phyloP scores from a whole-genome alignment of 2,329 filamentous ascomycete species.

The Pyrenophora tritici-repentis region DNA sequence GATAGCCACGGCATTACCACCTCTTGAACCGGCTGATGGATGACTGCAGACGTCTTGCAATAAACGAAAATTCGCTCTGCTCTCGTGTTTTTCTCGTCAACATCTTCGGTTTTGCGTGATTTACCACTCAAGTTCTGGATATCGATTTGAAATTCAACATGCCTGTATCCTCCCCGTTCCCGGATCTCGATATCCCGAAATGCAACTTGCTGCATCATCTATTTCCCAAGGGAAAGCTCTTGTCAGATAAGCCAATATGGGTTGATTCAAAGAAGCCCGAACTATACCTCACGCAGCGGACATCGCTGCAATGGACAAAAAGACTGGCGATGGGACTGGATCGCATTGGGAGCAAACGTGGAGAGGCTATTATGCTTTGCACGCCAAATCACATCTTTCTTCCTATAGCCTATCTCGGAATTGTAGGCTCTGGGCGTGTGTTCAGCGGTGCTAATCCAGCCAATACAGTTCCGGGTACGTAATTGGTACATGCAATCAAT shows the following conservation, averaged over 20 bases:
- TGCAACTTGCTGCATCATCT: constrained; percentile 49
- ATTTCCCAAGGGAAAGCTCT: constrained; percentile 33
- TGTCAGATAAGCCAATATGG: constrained; percentile 56
- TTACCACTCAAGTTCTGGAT: no score
- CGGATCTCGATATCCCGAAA: constrained; percentile 52
- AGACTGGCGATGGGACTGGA: constrained; percentile 55
- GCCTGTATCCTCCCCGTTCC: constrained; percentile 53
- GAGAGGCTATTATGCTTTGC: constrained; percentile 59
- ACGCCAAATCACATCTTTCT: constrained; percentile 61
- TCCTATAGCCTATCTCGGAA: constrained; percentile 57
- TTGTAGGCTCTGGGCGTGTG: constrained; percentile 56
- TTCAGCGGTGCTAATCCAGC: constrained; percentile 61
- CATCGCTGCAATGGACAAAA: constrained; percentile 56
- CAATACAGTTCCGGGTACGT: constrained; percentile 56
- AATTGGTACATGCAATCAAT: neutral
- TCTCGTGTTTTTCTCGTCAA: neutral
- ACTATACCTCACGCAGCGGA: constrained; percentile 52
- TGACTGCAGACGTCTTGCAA: neutral
- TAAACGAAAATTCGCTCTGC: neutral
- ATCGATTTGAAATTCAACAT: constrained; percentile 24
- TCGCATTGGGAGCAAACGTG: constrained; percentile 50
- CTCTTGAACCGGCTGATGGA: neutral
- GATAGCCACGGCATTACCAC: constrained; percentile 22
- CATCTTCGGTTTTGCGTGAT: no score
- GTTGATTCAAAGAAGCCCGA: constrained; percentile 54